Conservation (phyloP, 2,329 filamentous ascomycete genomes). For the Cryphonectria naterciae region DNA sequence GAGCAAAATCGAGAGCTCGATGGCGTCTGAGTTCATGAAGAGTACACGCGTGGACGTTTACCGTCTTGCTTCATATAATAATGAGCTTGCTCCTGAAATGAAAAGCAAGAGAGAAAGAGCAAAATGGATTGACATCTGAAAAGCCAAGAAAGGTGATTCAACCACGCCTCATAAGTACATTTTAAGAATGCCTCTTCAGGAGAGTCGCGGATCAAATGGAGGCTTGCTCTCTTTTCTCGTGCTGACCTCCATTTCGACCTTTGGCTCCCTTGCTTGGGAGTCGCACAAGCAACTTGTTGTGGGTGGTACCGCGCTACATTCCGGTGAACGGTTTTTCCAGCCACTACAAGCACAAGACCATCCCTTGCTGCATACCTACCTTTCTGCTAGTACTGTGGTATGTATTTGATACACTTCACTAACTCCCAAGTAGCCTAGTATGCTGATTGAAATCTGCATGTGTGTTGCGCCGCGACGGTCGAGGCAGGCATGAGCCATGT, state of each 20-base stretch:
- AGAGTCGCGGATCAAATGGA: background rate
- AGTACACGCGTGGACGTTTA: background rate
- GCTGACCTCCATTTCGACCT: background rate
- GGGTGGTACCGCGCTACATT: background rate
- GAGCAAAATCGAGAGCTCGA: background rate
- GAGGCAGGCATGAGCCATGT: background rate
- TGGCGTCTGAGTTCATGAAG: background rate
- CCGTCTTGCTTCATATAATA: background rate
- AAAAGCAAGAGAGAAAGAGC: background rate
- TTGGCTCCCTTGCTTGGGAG: conserved; percentile 9
- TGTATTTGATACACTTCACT: background rate
- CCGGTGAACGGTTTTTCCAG: background rate
- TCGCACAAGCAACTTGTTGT: background rate
- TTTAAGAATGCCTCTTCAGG: background rate
- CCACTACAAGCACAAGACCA: background rate
- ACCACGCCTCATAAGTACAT: background rate
- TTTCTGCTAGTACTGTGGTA: background rate
- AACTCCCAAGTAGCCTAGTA: background rate
- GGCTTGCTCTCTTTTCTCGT: background rate
- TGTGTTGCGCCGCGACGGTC: background rate
- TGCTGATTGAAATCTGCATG: background rate
- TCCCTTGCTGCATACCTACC: conserved; percentile 9
- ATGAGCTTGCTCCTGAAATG: background rate
- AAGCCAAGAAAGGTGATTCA: background rate
- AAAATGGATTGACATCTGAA: background rate